Percentiles rank a stretch among this genome's conserved stretches.
Conservation (phyloP, 257 asterid genomes). For the Scutellaria baicalensis region DNA sequence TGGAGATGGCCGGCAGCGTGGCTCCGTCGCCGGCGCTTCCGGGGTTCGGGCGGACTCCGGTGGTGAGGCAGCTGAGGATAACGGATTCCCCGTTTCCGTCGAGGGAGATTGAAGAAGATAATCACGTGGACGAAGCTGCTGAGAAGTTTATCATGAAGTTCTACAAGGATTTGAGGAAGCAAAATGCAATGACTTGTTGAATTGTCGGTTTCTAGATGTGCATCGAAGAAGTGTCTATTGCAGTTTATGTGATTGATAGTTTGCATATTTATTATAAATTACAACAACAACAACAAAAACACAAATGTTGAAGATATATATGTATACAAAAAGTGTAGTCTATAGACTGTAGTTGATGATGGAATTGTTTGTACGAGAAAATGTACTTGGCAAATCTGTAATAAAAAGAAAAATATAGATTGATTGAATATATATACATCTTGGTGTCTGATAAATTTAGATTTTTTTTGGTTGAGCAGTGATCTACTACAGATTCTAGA, state of each 20-base stretch:
- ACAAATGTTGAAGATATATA: not conserved
- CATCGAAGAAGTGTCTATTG: not conserved
- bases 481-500: too few species aligned
- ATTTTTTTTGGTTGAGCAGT: too few species aligned
- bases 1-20: constrained; percentile 35
- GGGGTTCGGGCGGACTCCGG: constrained; percentile 65
- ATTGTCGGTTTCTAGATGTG: not conserved
- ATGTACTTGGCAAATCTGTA: not conserved
- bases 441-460: too few species aligned
- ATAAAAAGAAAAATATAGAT: not conserved
- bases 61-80: constrained; percentile 76
- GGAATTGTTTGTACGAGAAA: not conserved
- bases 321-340: not conserved
- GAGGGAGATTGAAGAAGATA: constrained; percentile 29
- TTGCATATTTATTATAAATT: not conserved
- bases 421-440: too few species aligned
- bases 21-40: constrained; percentile 68
- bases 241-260: not conserved
- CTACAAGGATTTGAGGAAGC: constrained; percentile 44
- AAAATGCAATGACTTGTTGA: constrained; percentile 20
- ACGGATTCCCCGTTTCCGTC: constrained; percentile 69
- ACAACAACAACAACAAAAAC: too few species aligned
- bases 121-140: constrained; percentile 49
- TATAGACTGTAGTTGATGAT: not conserved
- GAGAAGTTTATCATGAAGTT: constrained; percentile 57